These are phyloP conservation scores for Trichocomaceae sp. DNA, from an alignment of 2,329 filamentous ascomycete genomes.

Conservation along the genomic window DNA sequence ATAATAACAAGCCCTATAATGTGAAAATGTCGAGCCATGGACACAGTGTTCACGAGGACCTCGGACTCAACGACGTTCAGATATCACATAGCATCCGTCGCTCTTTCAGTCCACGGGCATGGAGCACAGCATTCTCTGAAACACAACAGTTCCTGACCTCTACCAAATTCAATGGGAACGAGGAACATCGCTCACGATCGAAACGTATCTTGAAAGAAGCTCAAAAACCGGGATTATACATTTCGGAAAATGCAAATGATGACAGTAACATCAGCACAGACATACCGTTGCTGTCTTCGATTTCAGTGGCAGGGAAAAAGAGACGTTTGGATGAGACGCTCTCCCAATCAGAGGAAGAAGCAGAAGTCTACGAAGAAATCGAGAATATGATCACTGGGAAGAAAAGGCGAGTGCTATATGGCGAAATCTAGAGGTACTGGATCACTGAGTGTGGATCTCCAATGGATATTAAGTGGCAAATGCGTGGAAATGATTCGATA, in stretches of 20 bases:
- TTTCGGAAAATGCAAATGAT: not conserved
- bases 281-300: not conserved
- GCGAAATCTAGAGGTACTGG: not conserved
- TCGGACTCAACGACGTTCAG: not conserved
- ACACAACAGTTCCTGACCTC: not conserved
- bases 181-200: not conserved
- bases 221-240: not conserved
- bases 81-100: not conserved
- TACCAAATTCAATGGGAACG: not conserved
- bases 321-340: not conserved
- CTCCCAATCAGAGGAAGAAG: constrained; percentile 7
- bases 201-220: not conserved
- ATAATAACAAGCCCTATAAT: not conserved
- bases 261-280: not conserved
- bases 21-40: not conserved
- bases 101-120: constrained; percentile 7
- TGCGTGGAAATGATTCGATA: not conserved
- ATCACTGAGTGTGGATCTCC: not conserved
- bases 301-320: not conserved
- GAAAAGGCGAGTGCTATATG: constrained; percentile 6
- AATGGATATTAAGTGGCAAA: not conserved
- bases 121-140: not conserved
- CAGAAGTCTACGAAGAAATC: constrained; percentile 11
- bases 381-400: constrained; percentile 11
- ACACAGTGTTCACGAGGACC: not conserved